phyloP scores from a whole-genome alignment of 2,329 filamentous ascomycete species.

The Ascochyta koolunga region DNA sequence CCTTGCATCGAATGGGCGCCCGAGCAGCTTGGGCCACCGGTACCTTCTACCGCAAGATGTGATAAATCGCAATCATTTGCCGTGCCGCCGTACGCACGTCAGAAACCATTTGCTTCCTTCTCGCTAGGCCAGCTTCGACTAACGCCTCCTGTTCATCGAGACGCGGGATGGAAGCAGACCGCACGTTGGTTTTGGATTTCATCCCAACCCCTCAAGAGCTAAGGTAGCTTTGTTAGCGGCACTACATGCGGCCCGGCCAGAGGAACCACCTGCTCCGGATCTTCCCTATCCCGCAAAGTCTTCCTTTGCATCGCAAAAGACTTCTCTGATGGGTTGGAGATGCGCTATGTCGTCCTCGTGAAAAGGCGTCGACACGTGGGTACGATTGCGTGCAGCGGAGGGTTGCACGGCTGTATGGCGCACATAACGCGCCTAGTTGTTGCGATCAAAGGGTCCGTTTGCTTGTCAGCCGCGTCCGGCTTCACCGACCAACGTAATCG shows the following conservation, averaged over 20 bases:
- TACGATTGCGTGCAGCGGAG: slow-evolving; percentile 20
- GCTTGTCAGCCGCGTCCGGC: slow-evolving; percentile 16
- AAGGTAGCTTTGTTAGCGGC: slow-evolving; percentile 9
- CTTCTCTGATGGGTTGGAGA: slow-evolving; percentile 1
- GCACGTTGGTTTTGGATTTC: background rate
- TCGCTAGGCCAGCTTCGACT: slow-evolving; percentile 3
- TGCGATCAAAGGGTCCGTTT: slow-evolving; percentile 3
- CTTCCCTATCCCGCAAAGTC: slow-evolving; percentile 4
- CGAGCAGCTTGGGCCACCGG: slow-evolving; percentile 15
- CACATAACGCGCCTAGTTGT: slow-evolving; percentile 7
- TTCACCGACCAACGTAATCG: slow-evolving; percentile 15
- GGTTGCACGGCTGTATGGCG: slow-evolving; percentile 20
- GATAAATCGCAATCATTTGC: slow-evolving; percentile 16
- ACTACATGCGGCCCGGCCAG: slow-evolving; percentile 15
- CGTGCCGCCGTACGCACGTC: slow-evolving; percentile 18
- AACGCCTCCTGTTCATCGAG: background rate
- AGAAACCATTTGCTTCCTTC: slow-evolving; percentile 2
- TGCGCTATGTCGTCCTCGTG: slow-evolving; percentile 19
- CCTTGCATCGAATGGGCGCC: slow-evolving; percentile 17
- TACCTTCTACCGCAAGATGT: slow-evolving; percentile 14
- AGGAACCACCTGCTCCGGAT: slow-evolving; percentile 9
- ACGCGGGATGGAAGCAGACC: background rate
- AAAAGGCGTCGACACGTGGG: slow-evolving; percentile 27
- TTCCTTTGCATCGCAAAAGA: background rate
- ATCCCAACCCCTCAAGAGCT: slow-evolving; percentile 1